Conservation (phyloP, 768 basidiomycete species). For the Podaxis rugospora region DNA sequence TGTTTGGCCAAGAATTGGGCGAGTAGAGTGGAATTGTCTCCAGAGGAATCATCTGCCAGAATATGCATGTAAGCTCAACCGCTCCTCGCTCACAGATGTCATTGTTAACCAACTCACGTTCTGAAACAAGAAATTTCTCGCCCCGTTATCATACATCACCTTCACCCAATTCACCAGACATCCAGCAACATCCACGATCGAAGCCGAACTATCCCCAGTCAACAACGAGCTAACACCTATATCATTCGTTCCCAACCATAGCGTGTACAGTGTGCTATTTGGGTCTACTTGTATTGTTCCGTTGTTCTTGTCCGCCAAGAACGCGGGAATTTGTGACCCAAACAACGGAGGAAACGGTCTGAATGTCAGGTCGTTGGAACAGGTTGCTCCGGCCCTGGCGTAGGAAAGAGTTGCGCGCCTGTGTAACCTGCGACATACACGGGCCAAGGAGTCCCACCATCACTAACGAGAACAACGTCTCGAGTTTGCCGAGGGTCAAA, state of each 20-base stretch:
- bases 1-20: constrained; percentile 40
- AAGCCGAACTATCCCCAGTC: constrained; percentile 48
- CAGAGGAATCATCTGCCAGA: constrained; percentile 51
- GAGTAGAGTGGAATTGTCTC: constrained; percentile 45
- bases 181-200: constrained; percentile 50
- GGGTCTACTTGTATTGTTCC: constrained; percentile 35
- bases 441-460: constrained; percentile 54
- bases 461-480: constrained; percentile 33
- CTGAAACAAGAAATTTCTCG: constrained; percentile 65
- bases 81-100: not conserved
- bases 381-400: constrained; percentile 60
- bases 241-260: constrained; percentile 71
- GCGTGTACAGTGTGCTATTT: constrained; percentile 52
- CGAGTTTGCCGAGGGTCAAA: not conserved
- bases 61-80: not conserved
- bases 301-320: constrained; percentile 38
- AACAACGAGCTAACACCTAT: constrained; percentile 51
- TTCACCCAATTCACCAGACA: constrained; percentile 62
- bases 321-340: constrained; percentile 52
- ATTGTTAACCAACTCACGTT: not conserved
- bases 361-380: constrained; percentile 58
- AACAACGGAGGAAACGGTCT: constrained; percentile 56
- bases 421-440: constrained; percentile 55
- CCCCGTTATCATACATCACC: constrained; percentile 51
- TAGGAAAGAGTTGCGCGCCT: constrained; percentile 46